Percentiles rank a stretch among this genome's conserved stretches.
phyloP scores from a whole-genome alignment of 352 stramenopile genomes.

The Albugo candida region DNA sequence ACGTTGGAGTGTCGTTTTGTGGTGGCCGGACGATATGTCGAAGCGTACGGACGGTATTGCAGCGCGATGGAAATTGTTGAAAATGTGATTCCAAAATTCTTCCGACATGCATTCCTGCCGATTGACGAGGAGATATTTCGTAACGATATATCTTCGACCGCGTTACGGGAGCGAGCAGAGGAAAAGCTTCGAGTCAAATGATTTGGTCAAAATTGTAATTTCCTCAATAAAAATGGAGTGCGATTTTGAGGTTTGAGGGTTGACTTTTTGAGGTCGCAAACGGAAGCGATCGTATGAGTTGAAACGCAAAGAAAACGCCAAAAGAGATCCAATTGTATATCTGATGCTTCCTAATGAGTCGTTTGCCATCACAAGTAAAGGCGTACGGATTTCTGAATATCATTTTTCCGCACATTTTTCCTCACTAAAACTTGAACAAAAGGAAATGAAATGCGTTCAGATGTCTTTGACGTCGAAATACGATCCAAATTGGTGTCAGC shows the following conservation, averaged over 20 bases:
- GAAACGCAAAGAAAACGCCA: too few species aligned
- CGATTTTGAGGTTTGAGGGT: too few species aligned
- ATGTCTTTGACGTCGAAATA: conserved; percentile 14
- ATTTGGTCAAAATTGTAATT: too few species aligned
- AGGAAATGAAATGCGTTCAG: conserved; percentile 19
- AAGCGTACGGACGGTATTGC: conserved; percentile 24
- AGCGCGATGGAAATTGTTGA: conserved; percentile 39
- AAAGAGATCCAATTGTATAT: too few species aligned
- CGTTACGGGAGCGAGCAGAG: conserved; percentile 21
- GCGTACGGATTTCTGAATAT: conserved; percentile 32
- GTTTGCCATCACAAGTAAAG: conserved; percentile 15
- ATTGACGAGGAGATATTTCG: conserved; percentile 61
- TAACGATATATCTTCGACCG: conserved; percentile 75
- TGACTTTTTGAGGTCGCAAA: too few species aligned
- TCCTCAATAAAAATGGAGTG: too few species aligned
- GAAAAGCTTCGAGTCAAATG: not conserved
- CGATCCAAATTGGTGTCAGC: conserved; percentile 10
- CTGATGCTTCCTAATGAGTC: too few species aligned
- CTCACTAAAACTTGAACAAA: conserved; percentile 43
- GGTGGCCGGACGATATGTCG: conserved; percentile 63
- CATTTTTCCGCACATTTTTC: conserved; percentile 44
- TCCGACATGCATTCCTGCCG: conserved; percentile 44
- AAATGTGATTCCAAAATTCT: conserved; percentile 20
- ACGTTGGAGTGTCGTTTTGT: conserved; percentile 55
- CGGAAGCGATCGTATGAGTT: too few species aligned